Percentiles rank a stretch among this genome's conserved stretches.
phyloP scores from a whole-genome alignment of 108 stramenopile species.

The Craspedostauros australis region DNA sequence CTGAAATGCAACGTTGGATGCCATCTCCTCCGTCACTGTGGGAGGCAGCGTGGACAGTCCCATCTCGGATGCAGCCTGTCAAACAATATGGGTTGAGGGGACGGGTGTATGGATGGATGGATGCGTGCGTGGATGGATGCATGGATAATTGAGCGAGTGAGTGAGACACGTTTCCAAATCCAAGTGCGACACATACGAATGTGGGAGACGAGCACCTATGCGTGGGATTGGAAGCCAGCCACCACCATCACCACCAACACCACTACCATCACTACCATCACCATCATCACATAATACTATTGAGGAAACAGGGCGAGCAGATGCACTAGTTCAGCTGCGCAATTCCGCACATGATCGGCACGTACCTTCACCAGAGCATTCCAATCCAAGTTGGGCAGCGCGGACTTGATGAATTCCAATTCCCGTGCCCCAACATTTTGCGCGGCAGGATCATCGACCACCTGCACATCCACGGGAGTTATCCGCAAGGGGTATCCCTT shows the following conservation, averaged over 20 bases:
- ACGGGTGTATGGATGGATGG: no score
- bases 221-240: no score
- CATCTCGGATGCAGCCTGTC: slow-evolving; percentile 56
- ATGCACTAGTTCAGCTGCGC: slow-evolving; percentile 2
- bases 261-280: no score
- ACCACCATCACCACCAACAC: no score
- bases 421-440: slow-evolving; percentile 37
- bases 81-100: neutral
- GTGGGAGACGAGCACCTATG: no score
- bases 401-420: slow-evolving; percentile 67
- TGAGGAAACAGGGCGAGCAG: no score
- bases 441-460: slow-evolving; percentile 48
- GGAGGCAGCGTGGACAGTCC: slow-evolving; percentile 78
- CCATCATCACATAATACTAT: no score
- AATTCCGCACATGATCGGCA: slow-evolving; percentile 8
- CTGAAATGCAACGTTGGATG: slow-evolving; percentile 71
- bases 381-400: slow-evolving; percentile 66
- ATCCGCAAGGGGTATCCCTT: slow-evolving; percentile 71
- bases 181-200: no score
- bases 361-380: slow-evolving; percentile 46
- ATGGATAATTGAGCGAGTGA: no score
- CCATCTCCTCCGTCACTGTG: slow-evolving; percentile 61
- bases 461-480: slow-evolving; percentile 75
- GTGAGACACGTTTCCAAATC: no score
- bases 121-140: no score